Conservation (phyloP, 1,284 basidiomycete species). For the Cerioporus squamosus region DNA sequence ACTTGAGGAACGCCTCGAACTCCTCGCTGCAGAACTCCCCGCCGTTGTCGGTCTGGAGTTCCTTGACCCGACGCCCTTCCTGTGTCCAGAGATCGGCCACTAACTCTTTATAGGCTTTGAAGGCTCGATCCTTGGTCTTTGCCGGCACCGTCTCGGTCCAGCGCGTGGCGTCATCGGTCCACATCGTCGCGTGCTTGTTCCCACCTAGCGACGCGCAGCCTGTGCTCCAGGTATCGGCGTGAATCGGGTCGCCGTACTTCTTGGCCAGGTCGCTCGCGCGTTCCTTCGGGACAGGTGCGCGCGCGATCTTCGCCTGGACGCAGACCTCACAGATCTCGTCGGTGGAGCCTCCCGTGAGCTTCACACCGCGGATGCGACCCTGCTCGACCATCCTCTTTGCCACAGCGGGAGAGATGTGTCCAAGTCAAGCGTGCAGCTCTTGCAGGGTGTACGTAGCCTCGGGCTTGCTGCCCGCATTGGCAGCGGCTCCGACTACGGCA, state of each 20-base stretch:
- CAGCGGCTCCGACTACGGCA: neutral
- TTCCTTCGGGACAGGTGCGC: constrained; percentile 34
- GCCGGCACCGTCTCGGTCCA: constrained; percentile 21
- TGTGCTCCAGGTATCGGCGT: constrained; percentile 44
- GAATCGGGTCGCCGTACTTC: constrained; percentile 38
- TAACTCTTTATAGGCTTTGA: too few relatives aligned
- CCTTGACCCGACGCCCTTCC: too few relatives aligned
- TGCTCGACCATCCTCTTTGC: constrained; percentile 31
- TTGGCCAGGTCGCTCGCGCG: constrained; percentile 31
- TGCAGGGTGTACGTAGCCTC: constrained; percentile 23
- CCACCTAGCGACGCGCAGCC: constrained; percentile 32
- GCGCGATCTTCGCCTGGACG: constrained; percentile 37
- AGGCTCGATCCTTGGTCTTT: constrained; percentile 21
- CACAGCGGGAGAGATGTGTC: constrained; percentile 37
- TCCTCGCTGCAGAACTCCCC: too few relatives aligned
- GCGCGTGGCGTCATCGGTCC: constrained; percentile 32
- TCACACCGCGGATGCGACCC: constrained; percentile 34
- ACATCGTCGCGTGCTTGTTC: constrained; percentile 30
- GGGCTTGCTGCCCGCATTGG: neutral
- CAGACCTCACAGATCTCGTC: constrained; percentile 38
- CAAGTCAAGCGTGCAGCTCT: constrained; percentile 38
- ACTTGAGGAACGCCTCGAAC: too few relatives aligned
- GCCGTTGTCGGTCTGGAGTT: too few relatives aligned
- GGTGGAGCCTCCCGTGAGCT: constrained; percentile 26
- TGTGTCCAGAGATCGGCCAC: too few relatives aligned